A percentile compares a stretch with the other conserved stretches of the same genome.
These are phyloP conservation scores for Cryptomeria japonica DNA, from an alignment of 75 land plant genomes.

Conservation along the genomic window DNA sequence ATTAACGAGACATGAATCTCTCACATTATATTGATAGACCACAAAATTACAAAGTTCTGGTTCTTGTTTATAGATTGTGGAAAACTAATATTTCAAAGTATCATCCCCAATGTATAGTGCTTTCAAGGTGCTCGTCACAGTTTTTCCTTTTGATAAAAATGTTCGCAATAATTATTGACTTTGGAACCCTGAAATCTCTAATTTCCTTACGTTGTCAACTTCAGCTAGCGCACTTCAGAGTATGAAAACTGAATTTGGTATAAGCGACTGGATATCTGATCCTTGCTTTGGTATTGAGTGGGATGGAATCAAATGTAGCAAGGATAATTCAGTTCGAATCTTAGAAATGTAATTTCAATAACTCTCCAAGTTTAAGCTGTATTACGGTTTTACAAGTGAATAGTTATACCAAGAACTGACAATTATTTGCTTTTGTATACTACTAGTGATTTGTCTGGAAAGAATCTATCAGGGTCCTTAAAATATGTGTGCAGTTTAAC, in stretches of 20 bases:
- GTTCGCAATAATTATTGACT: too few species aligned
- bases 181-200: too few species aligned
- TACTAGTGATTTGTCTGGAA: neutral
- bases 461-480: neutral
- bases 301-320: neutral
- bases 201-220: too few species aligned
- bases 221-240: neutral
- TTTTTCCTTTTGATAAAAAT: neutral
- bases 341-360: neutral
- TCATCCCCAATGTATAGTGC: neutral
- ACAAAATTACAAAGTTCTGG: too few species aligned
- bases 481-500: neutral
- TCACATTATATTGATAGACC: neutral
- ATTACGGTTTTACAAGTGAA: neutral
- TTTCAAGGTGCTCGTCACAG: neutral
- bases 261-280: neutral
- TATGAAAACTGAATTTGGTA: too few species aligned
- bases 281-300: neutral
- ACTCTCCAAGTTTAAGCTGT: neutral
- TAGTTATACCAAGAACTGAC: neutral
- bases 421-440: neutral
- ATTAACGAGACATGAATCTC: neutral
- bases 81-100: too few species aligned
- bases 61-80: too few species aligned
- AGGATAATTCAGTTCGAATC: neutral